Percentiles rank a stretch among this genome's conserved stretches.
Conservation (phyloP, 2,329 filamentous ascomycete species). For the Sclerotinia nivalis region DNA sequence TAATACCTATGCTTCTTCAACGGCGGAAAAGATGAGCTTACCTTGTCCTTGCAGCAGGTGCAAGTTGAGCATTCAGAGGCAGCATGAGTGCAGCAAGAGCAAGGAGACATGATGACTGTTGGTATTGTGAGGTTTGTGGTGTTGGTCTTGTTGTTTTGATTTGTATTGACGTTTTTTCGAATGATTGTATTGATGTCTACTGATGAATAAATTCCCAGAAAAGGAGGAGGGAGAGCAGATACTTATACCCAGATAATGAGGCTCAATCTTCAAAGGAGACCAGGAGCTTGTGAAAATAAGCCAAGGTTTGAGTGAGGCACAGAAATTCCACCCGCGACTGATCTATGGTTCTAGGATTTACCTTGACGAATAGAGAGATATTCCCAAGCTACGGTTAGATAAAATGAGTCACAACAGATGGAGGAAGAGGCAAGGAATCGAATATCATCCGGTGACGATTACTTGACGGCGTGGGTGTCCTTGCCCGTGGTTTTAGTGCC, state of each 20-base stretch:
- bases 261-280: neutral
- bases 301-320: neutral
- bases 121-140: neutral
- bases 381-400: neutral
- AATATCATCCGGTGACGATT: neutral
- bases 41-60: conserved; percentile 17
- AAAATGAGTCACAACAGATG: neutral
- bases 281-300: neutral
- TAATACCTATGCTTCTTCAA: neutral
- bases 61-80: conserved; percentile 11
- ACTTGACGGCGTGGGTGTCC: neutral
- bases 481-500: neutral
- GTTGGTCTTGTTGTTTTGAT: neutral
- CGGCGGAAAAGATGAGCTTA: neutral
- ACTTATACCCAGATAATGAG: neutral
- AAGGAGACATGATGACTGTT: conserved; percentile 11
- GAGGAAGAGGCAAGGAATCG: conserved; percentile 10
- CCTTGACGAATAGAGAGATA: conserved; percentile 7
- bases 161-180: neutral
- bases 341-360: neutral
- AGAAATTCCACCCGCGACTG: neutral
- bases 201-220: neutral
- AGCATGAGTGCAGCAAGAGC: conserved; percentile 19
- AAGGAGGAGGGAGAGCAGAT: conserved; percentile 2
- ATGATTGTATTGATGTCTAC: neutral